phyloP scores from a whole-genome alignment of 2,329 filamentous ascomycete species.

The Ceratocystis cacaofunesta region DNA sequence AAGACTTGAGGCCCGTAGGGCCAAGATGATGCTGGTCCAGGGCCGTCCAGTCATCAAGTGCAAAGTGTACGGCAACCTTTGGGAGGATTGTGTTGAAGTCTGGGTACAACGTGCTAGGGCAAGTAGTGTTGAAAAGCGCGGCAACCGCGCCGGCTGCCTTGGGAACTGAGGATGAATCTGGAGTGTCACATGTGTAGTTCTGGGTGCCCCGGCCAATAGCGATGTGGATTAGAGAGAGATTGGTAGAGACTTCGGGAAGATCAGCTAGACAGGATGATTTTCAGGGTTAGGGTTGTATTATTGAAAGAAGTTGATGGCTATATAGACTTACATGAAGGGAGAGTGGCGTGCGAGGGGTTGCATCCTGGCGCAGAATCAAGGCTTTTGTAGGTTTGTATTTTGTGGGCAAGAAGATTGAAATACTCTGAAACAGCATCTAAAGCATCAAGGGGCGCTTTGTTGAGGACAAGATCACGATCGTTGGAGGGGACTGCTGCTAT shows the following conservation, averaged over 20 bases:
- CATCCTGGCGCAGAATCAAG: slow-evolving; percentile 33
- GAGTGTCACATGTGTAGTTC: slow-evolving; percentile 74
- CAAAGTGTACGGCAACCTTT: slow-evolving; percentile 50
- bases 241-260: slow-evolving; percentile 45
- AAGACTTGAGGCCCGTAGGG: slow-evolving; percentile 47
- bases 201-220: slow-evolving; percentile 78
- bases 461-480: slow-evolving; percentile 29
- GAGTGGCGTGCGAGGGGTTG: slow-evolving; percentile 37
- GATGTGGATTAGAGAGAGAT: slow-evolving; percentile 57
- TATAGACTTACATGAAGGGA: slow-evolving; percentile 33
- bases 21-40: slow-evolving; percentile 26
- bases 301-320: not conserved
- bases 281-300: not conserved
- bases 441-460: slow-evolving; percentile 27
- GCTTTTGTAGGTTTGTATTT: slow-evolving; percentile 34
- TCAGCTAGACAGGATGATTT: slow-evolving; percentile 22
- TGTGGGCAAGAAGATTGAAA: slow-evolving; percentile 44
- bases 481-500: slow-evolving; percentile 32
- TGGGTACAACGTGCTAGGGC: slow-evolving; percentile 55
- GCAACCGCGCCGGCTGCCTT: slow-evolving; percentile 59
- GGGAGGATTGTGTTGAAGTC: slow-evolving; percentile 51
- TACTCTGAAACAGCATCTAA: slow-evolving; percentile 40
- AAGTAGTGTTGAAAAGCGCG: slow-evolving; percentile 76
- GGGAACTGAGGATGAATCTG: slow-evolving; percentile 46
- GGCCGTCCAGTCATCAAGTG: slow-evolving; percentile 9